These are phyloP conservation scores for Nymphaea colorata DNA, from an alignment of 164 flowering plant genomes.

Conservation along the genomic window DNA sequence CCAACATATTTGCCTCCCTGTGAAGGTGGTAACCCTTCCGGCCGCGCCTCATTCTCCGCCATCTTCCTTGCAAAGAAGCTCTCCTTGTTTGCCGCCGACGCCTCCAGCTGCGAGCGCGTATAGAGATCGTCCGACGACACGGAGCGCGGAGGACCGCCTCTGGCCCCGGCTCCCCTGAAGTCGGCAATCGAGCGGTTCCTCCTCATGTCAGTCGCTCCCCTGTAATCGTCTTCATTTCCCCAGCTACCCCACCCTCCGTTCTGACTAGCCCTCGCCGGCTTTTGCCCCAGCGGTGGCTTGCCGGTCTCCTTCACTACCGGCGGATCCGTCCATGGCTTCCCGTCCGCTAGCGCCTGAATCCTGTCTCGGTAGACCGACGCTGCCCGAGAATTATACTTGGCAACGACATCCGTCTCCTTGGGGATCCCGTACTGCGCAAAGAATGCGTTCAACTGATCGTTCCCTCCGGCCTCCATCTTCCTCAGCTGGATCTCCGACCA, in stretches of 20 bases:
- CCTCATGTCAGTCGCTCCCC: slow-evolving; percentile 35
- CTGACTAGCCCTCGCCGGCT: slow-evolving; percentile 12
- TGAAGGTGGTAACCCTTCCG: slow-evolving; percentile 84
- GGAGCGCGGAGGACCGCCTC: slow-evolving; percentile 45
- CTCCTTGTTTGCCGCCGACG: slow-evolving; percentile 83
- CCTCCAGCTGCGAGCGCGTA: slow-evolving; percentile 58
- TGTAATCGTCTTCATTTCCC: slow-evolving; percentile 46
- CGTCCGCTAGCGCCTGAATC: slow-evolving; percentile 72
- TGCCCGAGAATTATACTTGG: slow-evolving; percentile 78
- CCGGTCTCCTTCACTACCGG: slow-evolving; percentile 48
- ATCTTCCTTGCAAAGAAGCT: slow-evolving; percentile 62
- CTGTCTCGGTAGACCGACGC: slow-evolving; percentile 63
- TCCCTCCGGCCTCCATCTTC: slow-evolving; percentile 95
- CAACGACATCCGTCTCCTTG: slow-evolving; percentile 70
- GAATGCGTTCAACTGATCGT: slow-evolving; percentile 61
- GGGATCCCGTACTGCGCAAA: slow-evolving; percentile 48
- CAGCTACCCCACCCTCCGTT: slow-evolving; percentile 72
- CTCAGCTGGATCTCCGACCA: slow-evolving; percentile 96
- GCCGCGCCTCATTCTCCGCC: slow-evolving; percentile 68
- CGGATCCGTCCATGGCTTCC: slow-evolving; percentile 66
- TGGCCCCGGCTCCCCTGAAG: slow-evolving; percentile 27
- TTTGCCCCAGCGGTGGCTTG: slow-evolving; percentile 34
- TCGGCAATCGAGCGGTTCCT: slow-evolving; percentile 65
- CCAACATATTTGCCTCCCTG: slow-evolving; percentile 97
- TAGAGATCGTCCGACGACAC: slow-evolving; percentile 69